These are phyloP conservation scores for Pleurotus ostreatus DNA, from an alignment of 768 basidiomycete genomes.

Conservation along the genomic window DNA sequence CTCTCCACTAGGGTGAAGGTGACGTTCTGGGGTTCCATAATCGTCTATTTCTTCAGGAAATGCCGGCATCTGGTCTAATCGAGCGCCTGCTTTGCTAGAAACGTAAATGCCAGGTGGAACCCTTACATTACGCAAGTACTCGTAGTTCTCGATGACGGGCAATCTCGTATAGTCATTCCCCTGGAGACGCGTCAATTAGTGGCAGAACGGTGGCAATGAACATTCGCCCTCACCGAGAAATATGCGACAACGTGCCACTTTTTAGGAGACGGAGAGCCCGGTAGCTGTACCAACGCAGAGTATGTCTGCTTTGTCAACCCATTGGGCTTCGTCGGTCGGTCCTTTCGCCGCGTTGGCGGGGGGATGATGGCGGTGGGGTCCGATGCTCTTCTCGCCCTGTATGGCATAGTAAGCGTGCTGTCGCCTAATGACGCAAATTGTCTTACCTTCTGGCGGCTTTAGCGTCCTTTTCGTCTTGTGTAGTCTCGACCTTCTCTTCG, in stretches of 20 bases:
- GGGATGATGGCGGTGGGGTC: slow-evolving; percentile 40
- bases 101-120: slow-evolving; percentile 71
- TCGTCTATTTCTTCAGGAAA: slow-evolving; percentile 43
- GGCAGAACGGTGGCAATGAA: neutral
- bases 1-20: slow-evolving; percentile 20
- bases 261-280: slow-evolving; percentile 34
- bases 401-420: neutral
- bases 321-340: slow-evolving; percentile 54
- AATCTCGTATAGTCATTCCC: slow-evolving; percentile 65
- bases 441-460: slow-evolving; percentile 53
- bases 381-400: slow-evolving; percentile 42
- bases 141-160: slow-evolving; percentile 71
- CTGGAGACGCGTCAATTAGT: slow-evolving; percentile 26
- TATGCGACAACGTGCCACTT: slow-evolving; percentile 77
- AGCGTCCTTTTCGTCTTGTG: slow-evolving; percentile 53
- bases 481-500: slow-evolving; percentile 59
- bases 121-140: slow-evolving; percentile 63
- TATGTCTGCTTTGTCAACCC: slow-evolving; percentile 67
- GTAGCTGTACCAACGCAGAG: slow-evolving; percentile 50
- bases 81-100: slow-evolving; percentile 54
- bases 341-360: slow-evolving; percentile 47
- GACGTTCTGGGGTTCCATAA: slow-evolving; percentile 16
- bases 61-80: slow-evolving; percentile 39
- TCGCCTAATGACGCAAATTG: neutral
- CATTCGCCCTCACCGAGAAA: slow-evolving; percentile 53